Percentiles rank a stretch among this genome's conserved stretches.
Conservation (phyloP, 2,329 filamentous ascomycete species). For the Penicillium sp. region DNA sequence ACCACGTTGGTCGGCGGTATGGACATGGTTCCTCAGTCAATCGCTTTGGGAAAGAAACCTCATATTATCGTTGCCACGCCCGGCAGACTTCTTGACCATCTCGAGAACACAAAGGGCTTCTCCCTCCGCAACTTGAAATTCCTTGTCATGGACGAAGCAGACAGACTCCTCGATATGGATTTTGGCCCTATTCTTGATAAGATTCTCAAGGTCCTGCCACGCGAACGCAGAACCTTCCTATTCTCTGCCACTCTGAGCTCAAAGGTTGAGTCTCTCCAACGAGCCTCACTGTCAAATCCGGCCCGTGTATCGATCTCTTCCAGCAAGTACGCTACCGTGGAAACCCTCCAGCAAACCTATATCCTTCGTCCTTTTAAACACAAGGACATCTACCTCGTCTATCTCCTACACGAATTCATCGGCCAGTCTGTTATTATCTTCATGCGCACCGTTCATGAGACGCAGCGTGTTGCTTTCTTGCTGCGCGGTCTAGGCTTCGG, state of each 20-base stretch:
- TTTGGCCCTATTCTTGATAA: conserved; percentile 92
- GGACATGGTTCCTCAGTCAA: conserved; percentile 90
- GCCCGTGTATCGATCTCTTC: conserved; percentile 76
- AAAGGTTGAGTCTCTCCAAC: conserved; percentile 88
- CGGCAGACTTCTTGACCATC: conserved; percentile 81
- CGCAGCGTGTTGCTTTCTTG: conserved; percentile 79
- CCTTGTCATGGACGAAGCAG: conserved; percentile 67
- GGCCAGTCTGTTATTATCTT: conserved; percentile 91
- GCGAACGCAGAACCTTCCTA: conserved; percentile 75
- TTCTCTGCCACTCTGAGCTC: conserved; percentile 94
- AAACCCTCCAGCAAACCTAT: conserved; percentile 81
- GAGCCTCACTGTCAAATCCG: conserved; percentile 82
- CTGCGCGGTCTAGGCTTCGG: conserved; percentile 81
- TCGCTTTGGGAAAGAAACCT: conserved; percentile 91
- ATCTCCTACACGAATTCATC: conserved; percentile 78
- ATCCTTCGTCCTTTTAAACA: conserved; percentile 80
- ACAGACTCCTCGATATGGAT: conserved; percentile 79
- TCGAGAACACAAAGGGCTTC: conserved; percentile 97
- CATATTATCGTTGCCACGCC: conserved; percentile 93
- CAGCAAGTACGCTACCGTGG: conserved; percentile 87
- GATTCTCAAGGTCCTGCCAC: conserved; percentile 82
- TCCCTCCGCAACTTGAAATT: conserved; percentile 78
- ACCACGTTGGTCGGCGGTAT: conserved; percentile 88
- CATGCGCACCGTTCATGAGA: conserved; percentile 86
- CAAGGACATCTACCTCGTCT: conserved; percentile 88